phyloP scores from a whole-genome alignment of 345 rosid species.

The Reutealis trisperma region DNA sequence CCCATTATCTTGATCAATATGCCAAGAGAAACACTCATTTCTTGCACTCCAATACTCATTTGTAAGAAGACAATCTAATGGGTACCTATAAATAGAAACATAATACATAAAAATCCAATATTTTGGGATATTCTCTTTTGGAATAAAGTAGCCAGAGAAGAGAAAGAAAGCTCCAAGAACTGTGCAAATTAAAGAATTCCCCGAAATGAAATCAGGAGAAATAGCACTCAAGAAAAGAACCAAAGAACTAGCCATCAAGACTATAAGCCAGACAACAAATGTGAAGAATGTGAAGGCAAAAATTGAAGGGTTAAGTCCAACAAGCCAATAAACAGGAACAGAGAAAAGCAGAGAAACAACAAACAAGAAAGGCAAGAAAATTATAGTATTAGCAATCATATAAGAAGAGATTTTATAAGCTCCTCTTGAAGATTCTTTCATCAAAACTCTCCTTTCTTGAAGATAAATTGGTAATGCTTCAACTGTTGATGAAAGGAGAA shows the following conservation, averaged over 20 bases:
- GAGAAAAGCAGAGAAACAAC: constrained; percentile 70
- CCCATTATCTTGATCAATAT: neutral
- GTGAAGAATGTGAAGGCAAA: constrained; percentile 66
- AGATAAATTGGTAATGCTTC: constrained; percentile 94
- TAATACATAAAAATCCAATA: constrained; percentile 95
- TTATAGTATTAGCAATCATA: constrained; percentile 79
- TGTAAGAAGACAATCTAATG: constrained; percentile 67
- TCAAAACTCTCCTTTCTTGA: constrained; percentile 74
- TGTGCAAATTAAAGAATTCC: constrained; percentile 79
- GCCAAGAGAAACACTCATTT: constrained; percentile 63
- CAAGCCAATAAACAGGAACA: constrained; percentile 81
- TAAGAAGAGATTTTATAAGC: constrained; percentile 81
- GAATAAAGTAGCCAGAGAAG: constrained; percentile 90
- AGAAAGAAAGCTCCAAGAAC: constrained; percentile 85
- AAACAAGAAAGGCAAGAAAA: constrained; percentile 74
- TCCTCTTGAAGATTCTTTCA: constrained; percentile 89
- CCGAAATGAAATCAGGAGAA: constrained; percentile 80
- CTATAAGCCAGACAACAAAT: constrained; percentile 73
- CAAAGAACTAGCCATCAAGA: constrained; percentile 79
- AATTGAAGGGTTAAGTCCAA: constrained; percentile 71
- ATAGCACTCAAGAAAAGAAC: constrained; percentile 78
- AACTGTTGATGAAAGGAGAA: constrained; percentile 84
- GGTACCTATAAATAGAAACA: constrained; percentile 77
- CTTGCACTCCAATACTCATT: constrained; percentile 82
- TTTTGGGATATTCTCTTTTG: constrained; percentile 78